phyloP scores from a whole-genome alignment of 495 filamentous ascomycete species.

The Aspergillus cavernicola region DNA sequence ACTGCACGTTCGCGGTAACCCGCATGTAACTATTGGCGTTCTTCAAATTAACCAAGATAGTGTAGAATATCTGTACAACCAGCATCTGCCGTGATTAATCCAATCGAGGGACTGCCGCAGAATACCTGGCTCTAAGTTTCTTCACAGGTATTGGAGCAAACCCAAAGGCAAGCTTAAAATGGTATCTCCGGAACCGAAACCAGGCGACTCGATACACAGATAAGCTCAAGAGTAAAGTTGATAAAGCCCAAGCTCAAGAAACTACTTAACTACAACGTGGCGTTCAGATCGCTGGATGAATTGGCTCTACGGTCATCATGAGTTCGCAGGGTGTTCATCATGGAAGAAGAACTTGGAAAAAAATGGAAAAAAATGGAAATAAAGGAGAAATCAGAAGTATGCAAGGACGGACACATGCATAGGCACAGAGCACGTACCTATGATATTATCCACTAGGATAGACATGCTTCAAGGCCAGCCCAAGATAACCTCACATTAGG shows the following conservation, averaged over 20 bases:
- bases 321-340: slow-evolving; percentile 8
- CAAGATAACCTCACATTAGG: background rate
- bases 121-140: too few relatives aligned
- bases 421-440: background rate
- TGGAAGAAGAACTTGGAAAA: background rate
- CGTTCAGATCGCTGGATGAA: background rate
- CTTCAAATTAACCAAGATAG: slow-evolving; percentile 17
- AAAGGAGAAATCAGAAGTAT: background rate
- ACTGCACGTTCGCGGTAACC: slow-evolving; percentile 19
- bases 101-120: too few relatives aligned
- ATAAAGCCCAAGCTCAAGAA: background rate
- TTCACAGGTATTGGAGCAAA: background rate
- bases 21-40: slow-evolving; percentile 28
- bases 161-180: too few relatives aligned
- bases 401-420: slow-evolving; percentile 6
- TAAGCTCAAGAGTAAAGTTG: background rate
- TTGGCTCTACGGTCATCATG: background rate
- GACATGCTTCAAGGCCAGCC: background rate
- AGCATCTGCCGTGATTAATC: slow-evolving; percentile 1
- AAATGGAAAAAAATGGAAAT: background rate
- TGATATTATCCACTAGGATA: background rate
- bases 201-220: too few relatives aligned
- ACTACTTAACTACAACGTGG: slow-evolving; percentile 1
- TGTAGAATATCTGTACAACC: slow-evolving; percentile 14
- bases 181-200: too few relatives aligned